Base-by-base conservation (phyloP, 2,329 filamentous ascomycete species). In the Aurifilum marmelostoma region DNA sequence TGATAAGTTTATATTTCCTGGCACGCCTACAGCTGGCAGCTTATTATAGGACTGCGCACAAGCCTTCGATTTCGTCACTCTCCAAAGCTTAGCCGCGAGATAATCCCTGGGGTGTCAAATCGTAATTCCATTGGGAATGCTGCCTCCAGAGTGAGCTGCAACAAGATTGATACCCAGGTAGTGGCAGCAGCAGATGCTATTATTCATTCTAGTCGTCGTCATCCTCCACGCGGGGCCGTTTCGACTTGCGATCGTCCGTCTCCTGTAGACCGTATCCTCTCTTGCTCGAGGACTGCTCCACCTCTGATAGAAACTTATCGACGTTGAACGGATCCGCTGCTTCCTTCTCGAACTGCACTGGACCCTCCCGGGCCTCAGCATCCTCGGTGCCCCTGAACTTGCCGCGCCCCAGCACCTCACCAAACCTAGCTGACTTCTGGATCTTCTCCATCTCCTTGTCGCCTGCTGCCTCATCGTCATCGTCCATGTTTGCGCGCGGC, bases 261-360 rank as follows among this genome's bases (percentile, higher is more conserved):
- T 92, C 90, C 73, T 93, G 90, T 70, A 96, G 80, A 0, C 92
- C 93, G 77, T 92, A 94, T 47, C 91, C 88, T 77, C 94, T 90
- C 81, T 92, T 93, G 2, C 67, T 68, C 2, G 86, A 82, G 12
- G 83, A 79, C 68, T 82, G 85, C 78, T 89, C 89, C 75, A 85
- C 94, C 79, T 97, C 94, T 47, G 89, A 91, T 78, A 99, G 89
- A 83, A 99, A 97, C 75, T 92, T 92, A 77, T 97, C 94, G 74
- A 98, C 96, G 63, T 97, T 94, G 79, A 98, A 98, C 0, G 94
- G 94, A 80, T 98, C 95, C 39, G 81, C 81, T 1, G 81, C 87
- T 66, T 97, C 95, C 80, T 95, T 97, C 80, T 98, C 95, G 75
- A 99, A 99, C 79, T 97, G 92, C 37, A 99, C 96, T 0, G 96